These are phyloP conservation scores for Umbellularia californica DNA, from an alignment of 164 flowering plant species.

Conservation along the genomic window DNA sequence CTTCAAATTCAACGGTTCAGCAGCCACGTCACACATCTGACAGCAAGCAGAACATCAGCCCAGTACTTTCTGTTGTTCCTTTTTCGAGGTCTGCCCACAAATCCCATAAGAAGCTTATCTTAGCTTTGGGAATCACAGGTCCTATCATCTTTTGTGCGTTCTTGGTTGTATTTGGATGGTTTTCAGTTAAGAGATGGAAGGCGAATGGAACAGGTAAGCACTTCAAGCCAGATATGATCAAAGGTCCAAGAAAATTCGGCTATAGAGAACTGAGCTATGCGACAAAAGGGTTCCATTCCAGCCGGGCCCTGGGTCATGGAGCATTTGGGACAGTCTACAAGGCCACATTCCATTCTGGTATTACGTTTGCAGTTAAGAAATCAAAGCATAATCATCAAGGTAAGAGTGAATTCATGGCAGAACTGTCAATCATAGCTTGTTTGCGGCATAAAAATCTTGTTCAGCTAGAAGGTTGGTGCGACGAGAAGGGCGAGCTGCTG, in stretches of 20 bases:
- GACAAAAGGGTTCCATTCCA: conserved; percentile 27
- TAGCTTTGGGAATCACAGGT: conserved; percentile 63
- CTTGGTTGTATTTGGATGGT: conserved; percentile 45
- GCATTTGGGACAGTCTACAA: conserved; percentile 32
- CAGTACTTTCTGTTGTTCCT: conserved; percentile 25
- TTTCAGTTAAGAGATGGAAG: conserved; percentile 52
- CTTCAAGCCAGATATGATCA: conserved; percentile 47
- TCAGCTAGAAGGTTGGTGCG: conserved; percentile 94
- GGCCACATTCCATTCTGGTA: conserved; percentile 18
- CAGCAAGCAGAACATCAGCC: conserved; percentile 23
- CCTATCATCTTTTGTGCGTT: conserved; percentile 38
- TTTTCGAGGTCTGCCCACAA: conserved; percentile 23
- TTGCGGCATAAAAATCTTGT: conserved; percentile 86
- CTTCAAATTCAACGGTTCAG: background rate
- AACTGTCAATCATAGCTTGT: conserved; percentile 69
- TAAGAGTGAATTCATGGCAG: conserved; percentile 68
- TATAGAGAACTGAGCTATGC: conserved; percentile 50
- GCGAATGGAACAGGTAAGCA: conserved; percentile 18
- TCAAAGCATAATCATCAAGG: conserved; percentile 65
- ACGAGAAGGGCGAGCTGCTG: conserved; percentile 71
- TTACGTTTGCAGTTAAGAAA: conserved; percentile 27
- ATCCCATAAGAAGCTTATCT: conserved; percentile 32
- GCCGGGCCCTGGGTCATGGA: conserved; percentile 26
- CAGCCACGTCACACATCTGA: conserved; percentile 64
- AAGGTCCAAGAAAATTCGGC: conserved; percentile 61